A percentile compares a stretch with the other conserved stretches of the same genome.
These are phyloP conservation scores for Populus alba DNA, from an alignment of 345 rosid genomes.

Conservation along the genomic window DNA sequence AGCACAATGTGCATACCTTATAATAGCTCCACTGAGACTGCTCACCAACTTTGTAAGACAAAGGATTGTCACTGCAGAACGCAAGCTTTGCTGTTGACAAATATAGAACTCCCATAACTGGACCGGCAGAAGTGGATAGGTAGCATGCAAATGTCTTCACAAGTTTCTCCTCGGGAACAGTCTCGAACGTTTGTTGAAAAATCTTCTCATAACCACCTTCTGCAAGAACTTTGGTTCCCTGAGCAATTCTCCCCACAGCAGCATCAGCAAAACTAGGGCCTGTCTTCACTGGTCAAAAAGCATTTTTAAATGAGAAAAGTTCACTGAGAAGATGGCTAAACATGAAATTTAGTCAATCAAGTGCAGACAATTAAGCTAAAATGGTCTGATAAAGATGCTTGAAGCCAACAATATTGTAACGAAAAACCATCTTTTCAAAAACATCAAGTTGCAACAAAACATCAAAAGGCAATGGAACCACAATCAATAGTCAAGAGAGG, in stretches of 20 bases:
- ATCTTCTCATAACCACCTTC: conserved; percentile 97
- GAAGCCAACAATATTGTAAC: neutral
- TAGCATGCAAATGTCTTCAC: conserved; percentile 79
- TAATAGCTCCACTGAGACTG: conserved; percentile 79
- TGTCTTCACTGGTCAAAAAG: conserved; percentile 64
- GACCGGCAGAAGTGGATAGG: conserved; percentile 96
- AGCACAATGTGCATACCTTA: conserved; percentile 54
- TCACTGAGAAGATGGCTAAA: neutral
- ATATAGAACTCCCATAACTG: conserved; percentile 86
- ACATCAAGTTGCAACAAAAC: too few relatives aligned
- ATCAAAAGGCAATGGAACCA: neutral
- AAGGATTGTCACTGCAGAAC: conserved; percentile 77
- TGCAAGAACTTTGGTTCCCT: conserved; percentile 83
- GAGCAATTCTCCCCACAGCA: conserved; percentile 86
- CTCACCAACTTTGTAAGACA: conserved; percentile 72
- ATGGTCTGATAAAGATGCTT: neutral
- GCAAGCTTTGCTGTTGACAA: conserved; percentile 77
- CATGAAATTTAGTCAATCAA: neutral
- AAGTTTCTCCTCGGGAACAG: conserved; percentile 72
- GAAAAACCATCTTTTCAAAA: neutral
- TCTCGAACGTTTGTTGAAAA: conserved; percentile 72
- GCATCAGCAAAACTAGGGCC: conserved; percentile 93
- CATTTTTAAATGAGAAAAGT: neutral
- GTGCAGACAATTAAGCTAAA: neutral
- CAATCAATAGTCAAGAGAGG: neutral